A percentile compares a stretch with the other conserved stretches of the same genome.
Evolutionary conservation across 305 asterid genomes (phyloP).

Genomic region (Fraxinus xanthoxyloides): DNA sequence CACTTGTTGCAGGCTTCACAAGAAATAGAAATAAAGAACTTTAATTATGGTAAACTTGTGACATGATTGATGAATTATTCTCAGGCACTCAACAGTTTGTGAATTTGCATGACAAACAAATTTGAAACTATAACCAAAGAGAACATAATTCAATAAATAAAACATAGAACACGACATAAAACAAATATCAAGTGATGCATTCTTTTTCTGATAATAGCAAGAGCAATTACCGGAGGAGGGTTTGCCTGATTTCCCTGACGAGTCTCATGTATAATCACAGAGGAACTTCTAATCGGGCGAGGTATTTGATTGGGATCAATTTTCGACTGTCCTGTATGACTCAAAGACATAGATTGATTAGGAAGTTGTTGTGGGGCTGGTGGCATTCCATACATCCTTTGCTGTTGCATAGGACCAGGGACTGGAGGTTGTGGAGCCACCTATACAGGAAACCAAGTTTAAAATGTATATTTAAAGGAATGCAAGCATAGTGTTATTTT

Average conservation of each 20-base stretch:
- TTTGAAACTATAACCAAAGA: conserved; percentile 13
- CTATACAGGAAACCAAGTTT: conserved; percentile 40
- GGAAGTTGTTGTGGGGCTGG: conserved; percentile 44
- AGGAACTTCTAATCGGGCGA: conserved; percentile 67
- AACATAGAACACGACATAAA: not conserved
- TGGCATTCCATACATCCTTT: conserved; percentile 76
- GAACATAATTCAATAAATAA: conserved; percentile 9
- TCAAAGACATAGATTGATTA: conserved; percentile 71
- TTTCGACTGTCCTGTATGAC: conserved; percentile 74
- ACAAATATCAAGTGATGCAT: not conserved
- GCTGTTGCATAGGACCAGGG: conserved; percentile 65
- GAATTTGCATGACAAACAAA: conserved; percentile 21
- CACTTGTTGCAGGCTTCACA: conserved; percentile 93
- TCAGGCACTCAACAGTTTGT: conserved; percentile 10
- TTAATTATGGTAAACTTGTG: not conserved
- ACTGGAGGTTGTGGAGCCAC: conserved; percentile 61
- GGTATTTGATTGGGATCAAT: conserved; percentile 97
- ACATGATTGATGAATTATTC: not conserved
- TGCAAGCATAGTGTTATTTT: not conserved
- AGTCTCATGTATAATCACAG: conserved; percentile 79
- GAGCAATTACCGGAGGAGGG: conserved; percentile 82
- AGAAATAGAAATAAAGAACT: conserved; percentile 26
- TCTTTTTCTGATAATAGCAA: not conserved
- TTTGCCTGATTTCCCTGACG: conserved; percentile 96
- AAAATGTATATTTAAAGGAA: not conserved